Percentiles rank a stretch among this genome's conserved stretches.
phyloP scores from a whole-genome alignment of 768 basidiomycete species.

The Rhizopogon roseolus region DNA sequence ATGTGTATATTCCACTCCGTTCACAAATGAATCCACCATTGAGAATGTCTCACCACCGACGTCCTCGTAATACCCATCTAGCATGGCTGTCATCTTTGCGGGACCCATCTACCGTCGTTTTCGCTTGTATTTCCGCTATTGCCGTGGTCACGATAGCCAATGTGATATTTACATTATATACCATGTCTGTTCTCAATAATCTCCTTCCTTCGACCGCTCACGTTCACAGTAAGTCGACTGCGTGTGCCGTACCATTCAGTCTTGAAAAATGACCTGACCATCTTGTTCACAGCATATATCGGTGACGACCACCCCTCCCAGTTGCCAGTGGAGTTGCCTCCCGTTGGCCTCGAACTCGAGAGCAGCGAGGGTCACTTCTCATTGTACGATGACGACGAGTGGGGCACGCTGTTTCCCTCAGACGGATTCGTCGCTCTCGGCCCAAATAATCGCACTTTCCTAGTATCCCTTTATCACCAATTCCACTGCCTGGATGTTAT shows the following conservation, averaged over 20 bases:
- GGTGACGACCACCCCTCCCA: constrained; percentile 27
- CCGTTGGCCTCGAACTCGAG: constrained; percentile 22
- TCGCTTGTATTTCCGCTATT: constrained; percentile 15
- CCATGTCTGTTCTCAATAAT: constrained; percentile 9
- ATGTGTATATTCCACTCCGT: not conserved
- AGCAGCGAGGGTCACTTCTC: constrained; percentile 22
- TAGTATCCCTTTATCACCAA: constrained; percentile 40
- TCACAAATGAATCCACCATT: not conserved
- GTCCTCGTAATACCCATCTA: not conserved
- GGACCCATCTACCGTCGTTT: not conserved
- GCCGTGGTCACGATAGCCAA: constrained; percentile 18
- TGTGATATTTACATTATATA: constrained; percentile 13
- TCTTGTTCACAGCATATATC: constrained; percentile 17
- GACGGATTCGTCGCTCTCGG: constrained; percentile 31
- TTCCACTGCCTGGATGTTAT: constrained; percentile 41
- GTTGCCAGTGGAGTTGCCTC: constrained; percentile 25
- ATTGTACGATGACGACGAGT: constrained; percentile 29
- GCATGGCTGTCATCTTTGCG: not conserved
- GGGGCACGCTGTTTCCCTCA: constrained; percentile 29
- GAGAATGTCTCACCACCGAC: not conserved
- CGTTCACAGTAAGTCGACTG: constrained; percentile 18
- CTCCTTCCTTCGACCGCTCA: constrained; percentile 9
- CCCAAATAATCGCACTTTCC: constrained; percentile 28
- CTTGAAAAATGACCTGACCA: not conserved
- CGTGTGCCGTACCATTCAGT: not conserved